A percentile compares a stretch with the other conserved stretches of the same genome.
phyloP scores from a whole-genome alignment of 306 rosid genomes.

The Casuarina cunninghamiana region DNA sequence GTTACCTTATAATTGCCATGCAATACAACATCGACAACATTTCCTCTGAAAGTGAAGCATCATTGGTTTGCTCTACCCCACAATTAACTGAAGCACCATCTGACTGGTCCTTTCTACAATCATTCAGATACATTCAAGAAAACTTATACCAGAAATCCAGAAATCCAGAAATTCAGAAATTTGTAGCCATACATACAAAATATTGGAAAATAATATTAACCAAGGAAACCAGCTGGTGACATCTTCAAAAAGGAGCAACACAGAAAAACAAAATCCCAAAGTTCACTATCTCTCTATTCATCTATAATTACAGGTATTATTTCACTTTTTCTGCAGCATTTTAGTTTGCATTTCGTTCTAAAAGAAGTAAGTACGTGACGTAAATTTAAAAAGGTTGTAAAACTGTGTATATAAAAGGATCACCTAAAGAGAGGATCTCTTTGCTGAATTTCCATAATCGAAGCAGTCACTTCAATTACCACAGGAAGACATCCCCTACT shows the following conservation, averaged over 20 bases:
- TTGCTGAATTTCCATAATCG: conserved; percentile 67
- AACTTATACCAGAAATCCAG: background rate
- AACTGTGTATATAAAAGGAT: conserved; percentile 5
- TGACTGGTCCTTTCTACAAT: conserved; percentile 28
- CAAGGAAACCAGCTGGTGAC: background rate
- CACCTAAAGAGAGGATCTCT: conserved; percentile 69
- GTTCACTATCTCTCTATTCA: background rate
- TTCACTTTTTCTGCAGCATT: background rate
- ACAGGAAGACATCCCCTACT: conserved; percentile 86
- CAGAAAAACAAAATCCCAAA: background rate
- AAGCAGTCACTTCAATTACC: conserved; percentile 66
- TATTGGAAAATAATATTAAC: background rate
- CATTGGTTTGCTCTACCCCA: conserved; percentile 32
- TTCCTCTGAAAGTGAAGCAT: conserved; percentile 63
- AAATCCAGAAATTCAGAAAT: background rate
- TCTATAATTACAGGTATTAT: background rate
- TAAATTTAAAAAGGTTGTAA: background rate
- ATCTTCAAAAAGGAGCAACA: background rate
- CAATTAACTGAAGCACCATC: conserved; percentile 20
- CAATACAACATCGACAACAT: conserved; percentile 72
- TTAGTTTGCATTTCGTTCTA: background rate
- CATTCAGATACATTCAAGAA: background rate
- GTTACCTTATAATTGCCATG: conserved; percentile 79
- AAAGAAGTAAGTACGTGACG: background rate
- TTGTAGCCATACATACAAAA: background rate